A percentile compares a stretch with the other conserved stretches of the same genome.
Evolutionary conservation across 2,329 filamentous ascomycete species (phyloP).

Genomic region (Colletotrichum neosansevieriae): DNA sequence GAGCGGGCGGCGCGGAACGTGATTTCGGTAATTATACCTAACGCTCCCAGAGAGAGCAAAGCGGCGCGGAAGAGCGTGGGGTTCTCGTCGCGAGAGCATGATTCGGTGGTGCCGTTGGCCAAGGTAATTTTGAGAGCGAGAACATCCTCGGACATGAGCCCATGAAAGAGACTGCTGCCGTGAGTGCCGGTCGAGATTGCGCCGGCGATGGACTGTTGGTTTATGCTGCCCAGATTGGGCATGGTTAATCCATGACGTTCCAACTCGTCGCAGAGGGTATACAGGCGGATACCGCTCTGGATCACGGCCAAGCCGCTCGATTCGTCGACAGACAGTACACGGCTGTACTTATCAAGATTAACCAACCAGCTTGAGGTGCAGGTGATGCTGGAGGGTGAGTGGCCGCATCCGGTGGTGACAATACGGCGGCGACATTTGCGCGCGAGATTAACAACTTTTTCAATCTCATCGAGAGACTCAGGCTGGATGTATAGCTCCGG

Average conservation of each 20-base stretch:
- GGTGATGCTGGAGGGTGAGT: slow-evolving; percentile 92
- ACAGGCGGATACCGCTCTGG: slow-evolving; percentile 89
- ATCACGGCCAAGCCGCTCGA: slow-evolving; percentile 77
- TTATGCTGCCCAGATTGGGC: slow-evolving; percentile 94
- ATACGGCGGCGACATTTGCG: slow-evolving; percentile 84
- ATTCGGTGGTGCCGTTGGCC: slow-evolving; percentile 79
- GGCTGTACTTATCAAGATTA: slow-evolving; percentile 87
- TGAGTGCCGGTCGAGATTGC: slow-evolving; percentile 95
- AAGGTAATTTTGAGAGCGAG: slow-evolving; percentile 82
- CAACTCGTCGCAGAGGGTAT: slow-evolving; percentile 78
- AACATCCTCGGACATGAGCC: slow-evolving; percentile 85
- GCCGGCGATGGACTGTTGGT: slow-evolving; percentile 91
- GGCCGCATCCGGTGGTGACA: slow-evolving; percentile 88
- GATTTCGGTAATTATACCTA: slow-evolving; percentile 92
- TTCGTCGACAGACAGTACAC: slow-evolving; percentile 77
- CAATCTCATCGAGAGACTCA: slow-evolving; percentile 81
- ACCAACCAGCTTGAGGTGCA: slow-evolving; percentile 95
- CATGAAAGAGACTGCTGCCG: slow-evolving; percentile 86
- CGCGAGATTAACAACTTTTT: slow-evolving; percentile 85
- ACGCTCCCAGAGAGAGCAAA: slow-evolving; percentile 85
- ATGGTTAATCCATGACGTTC: slow-evolving; percentile 84
- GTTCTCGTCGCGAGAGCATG: slow-evolving; percentile 77
- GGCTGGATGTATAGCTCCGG: slow-evolving; percentile 95
- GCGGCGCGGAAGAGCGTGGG: slow-evolving; percentile 88
- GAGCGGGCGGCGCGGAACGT: slow-evolving; percentile 84